phyloP scores from a whole-genome alignment of 2,329 filamentous ascomycete genomes.

The Epichloe sibirici region DNA sequence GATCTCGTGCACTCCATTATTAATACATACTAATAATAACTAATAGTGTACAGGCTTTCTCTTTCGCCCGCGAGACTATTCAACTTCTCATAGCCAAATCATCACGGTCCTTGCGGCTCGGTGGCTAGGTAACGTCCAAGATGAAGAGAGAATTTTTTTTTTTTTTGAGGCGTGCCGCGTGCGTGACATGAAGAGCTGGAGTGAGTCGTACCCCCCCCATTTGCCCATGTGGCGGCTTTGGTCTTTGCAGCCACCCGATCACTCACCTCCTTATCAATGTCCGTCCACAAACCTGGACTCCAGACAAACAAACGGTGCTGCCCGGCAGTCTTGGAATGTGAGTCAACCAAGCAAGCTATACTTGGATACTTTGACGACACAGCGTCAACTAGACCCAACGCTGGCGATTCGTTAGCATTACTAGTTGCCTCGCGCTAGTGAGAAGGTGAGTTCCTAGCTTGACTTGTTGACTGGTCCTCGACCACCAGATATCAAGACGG shows the following conservation, averaged over 20 bases:
- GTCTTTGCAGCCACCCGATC: not conserved
- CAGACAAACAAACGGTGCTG: not conserved
- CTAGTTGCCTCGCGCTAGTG: not conserved
- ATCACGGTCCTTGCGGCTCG: not conserved
- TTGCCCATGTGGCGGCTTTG: conserved; percentile 1
- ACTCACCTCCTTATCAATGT: not conserved
- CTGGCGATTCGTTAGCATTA: not conserved
- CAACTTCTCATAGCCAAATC: not conserved
- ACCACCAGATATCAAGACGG: too few relatives aligned
- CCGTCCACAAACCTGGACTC: not conserved
- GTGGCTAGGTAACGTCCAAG: not conserved
- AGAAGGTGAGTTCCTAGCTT: not conserved
- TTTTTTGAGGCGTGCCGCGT: not conserved
- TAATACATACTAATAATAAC: too few relatives aligned
- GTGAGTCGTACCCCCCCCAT: not conserved
- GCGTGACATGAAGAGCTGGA: conserved; percentile 2
- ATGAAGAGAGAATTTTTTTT: not conserved
- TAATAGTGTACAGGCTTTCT: too few relatives aligned
- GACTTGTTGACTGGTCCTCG: too few relatives aligned
- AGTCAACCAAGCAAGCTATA: not conserved
- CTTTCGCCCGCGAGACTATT: too few relatives aligned
- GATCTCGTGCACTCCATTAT: too few relatives aligned
- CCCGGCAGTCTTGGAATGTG: not conserved
- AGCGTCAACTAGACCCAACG: not conserved
- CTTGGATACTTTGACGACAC: not conserved